Evolutionary conservation across 192 early-diverging fungal genomes (phyloP).

Genomic region (Entrophospora sp.): DNA sequence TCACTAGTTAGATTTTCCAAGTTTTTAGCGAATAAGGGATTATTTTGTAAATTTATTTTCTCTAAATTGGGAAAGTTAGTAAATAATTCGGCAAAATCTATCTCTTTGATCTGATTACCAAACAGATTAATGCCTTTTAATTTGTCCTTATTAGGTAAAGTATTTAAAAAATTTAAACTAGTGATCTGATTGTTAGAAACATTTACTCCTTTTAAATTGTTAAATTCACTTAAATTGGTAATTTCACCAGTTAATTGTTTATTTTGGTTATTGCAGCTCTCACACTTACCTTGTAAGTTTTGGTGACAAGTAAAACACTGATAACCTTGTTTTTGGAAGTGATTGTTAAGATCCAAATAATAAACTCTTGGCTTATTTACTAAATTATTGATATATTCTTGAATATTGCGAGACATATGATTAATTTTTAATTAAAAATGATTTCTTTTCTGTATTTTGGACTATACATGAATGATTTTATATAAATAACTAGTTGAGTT

Average conservation of each 20-base stretch:
- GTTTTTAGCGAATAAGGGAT: background rate
- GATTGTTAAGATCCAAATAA: background rate
- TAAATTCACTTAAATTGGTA: background rate
- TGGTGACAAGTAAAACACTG: no score
- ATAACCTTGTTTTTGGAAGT: no score
- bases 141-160: background rate
- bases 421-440: background rate
- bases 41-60: background rate
- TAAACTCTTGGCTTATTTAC: background rate
- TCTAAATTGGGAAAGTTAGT: conserved; percentile 3
- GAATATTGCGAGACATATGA: background rate
- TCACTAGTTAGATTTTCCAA: background rate
- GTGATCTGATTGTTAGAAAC: background rate
- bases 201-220: background rate
- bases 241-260: background rate
- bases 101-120: background rate
- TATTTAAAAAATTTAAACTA: background rate
- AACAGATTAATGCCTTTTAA: background rate
- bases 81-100: background rate
- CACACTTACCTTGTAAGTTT: background rate
- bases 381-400: background rate
- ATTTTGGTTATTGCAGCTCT: background rate
- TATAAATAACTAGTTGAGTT: no score
- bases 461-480: no score
- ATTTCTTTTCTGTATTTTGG: background rate